These are phyloP conservation scores for Penicillium sp. DNA, from an alignment of 2,329 filamentous ascomycete species.

Conservation along the genomic window DNA sequence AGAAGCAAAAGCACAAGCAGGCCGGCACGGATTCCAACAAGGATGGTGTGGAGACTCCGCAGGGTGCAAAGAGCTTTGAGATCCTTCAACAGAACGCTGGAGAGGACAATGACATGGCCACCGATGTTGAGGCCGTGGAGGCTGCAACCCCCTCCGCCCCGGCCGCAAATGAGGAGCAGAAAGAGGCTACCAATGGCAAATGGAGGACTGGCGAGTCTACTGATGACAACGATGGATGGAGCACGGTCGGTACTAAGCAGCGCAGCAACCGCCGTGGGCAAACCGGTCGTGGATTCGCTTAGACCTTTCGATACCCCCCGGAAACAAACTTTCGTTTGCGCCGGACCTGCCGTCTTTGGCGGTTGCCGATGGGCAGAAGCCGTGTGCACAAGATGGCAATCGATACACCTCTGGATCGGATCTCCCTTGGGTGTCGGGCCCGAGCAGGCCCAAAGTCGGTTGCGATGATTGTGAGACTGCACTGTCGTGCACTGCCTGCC, in stretches of 20 bases:
- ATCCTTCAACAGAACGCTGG: conserved; percentile 49
- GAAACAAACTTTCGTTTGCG: conserved; percentile 15
- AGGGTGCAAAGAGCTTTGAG: conserved; percentile 49
- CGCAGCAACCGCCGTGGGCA: conserved; percentile 43
- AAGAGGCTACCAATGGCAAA: no score
- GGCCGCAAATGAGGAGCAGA: conserved; percentile 44
- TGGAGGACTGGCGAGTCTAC: background rate
- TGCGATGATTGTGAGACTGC: no score
- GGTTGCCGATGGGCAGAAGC: conserved; percentile 2
- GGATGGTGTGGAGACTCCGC: conserved; percentile 37
- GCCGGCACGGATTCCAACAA: conserved; percentile 39
- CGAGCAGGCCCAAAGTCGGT: background rate
- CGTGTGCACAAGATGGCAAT: background rate
- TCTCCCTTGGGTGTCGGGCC: no score
- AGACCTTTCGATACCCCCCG: conserved; percentile 34
- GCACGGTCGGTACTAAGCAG: conserved; percentile 43
- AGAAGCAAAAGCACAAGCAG: conserved; percentile 58
- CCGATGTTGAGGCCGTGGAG: conserved; percentile 49
- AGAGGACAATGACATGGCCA: conserved; percentile 45
- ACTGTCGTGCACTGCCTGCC: background rate
- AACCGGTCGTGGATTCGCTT: conserved; percentile 36
- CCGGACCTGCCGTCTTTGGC: conserved; percentile 11
- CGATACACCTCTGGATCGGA: background rate
- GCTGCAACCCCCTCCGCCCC: conserved; percentile 40
- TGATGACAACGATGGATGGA: conserved; percentile 46